These are phyloP conservation scores for Lentinula novae-zelandiae DNA, from an alignment of 1,284 basidiomycete genomes.

Conservation along the genomic window DNA sequence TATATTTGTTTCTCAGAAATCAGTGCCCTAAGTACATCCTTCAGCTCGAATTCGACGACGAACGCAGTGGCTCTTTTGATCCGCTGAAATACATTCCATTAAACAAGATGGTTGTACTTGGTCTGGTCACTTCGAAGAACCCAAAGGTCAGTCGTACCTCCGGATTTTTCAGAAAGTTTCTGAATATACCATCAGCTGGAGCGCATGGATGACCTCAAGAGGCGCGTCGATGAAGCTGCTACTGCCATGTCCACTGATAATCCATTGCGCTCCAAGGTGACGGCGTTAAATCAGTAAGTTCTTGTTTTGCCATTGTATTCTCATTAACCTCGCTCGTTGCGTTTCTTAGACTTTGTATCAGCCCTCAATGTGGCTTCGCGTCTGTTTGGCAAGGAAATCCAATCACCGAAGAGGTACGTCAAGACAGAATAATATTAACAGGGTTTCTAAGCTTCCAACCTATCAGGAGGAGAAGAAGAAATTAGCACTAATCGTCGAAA, in stretches of 20 bases:
- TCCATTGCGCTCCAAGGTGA: slow-evolving; percentile 47
- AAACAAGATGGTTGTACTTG: slow-evolving; percentile 69
- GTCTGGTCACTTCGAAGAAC: slow-evolving; percentile 73
- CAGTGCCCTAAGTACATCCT: not conserved
- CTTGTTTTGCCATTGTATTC: slow-evolving; percentile 2
- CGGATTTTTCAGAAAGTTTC: not conserved
- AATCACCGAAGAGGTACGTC: slow-evolving; percentile 46
- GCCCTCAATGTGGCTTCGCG: slow-evolving; percentile 76
- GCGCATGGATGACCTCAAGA: slow-evolving; percentile 52
- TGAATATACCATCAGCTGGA: slow-evolving; percentile 43
- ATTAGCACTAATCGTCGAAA: slow-evolving; percentile 45
- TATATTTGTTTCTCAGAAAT: not conserved
- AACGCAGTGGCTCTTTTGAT: slow-evolving; percentile 67
- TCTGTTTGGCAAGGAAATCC: slow-evolving; percentile 65
- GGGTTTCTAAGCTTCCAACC: not conserved
- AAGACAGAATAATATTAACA: not conserved
- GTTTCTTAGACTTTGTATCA: slow-evolving; percentile 53
- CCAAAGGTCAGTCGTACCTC: slow-evolving; percentile 36
- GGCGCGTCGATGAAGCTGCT: slow-evolving; percentile 64
- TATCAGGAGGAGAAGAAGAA: slow-evolving; percentile 47
- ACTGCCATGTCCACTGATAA: slow-evolving; percentile 50
- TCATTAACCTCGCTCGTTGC: slow-evolving; percentile 5
- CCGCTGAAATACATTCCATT: slow-evolving; percentile 64
- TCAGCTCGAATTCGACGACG: slow-evolving; percentile 76
- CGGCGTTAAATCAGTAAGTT: slow-evolving; percentile 58